These are phyloP conservation scores for Spinellus fusiger DNA, from an alignment of 192 early-diverging fungal species.

Conservation along the genomic window DNA sequence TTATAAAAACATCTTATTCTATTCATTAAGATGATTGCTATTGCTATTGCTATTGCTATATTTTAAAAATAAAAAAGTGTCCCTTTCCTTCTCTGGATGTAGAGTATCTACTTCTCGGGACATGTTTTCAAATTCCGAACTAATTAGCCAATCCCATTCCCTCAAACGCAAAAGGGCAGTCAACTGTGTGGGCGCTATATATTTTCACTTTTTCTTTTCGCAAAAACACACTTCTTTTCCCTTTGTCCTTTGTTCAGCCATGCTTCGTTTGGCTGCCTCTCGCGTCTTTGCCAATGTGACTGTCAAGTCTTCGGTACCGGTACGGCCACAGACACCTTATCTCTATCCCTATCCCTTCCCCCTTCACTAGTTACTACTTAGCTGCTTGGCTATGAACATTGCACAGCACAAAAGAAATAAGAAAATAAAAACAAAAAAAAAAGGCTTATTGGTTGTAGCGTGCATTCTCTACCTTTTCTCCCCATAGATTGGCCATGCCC, in stretches of 20 bases:
- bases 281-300: constrained; percentile 24
- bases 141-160: neutral
- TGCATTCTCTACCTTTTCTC: constrained; percentile 32
- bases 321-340: neutral
- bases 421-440: neutral
- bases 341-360: neutral
- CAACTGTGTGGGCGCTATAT: neutral
- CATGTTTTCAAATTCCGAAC: neutral
- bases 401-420: neutral
- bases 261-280: constrained; percentile 31
- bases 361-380: neutral
- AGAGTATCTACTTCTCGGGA: neutral
- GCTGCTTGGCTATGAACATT: neutral
- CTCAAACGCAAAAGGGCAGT: constrained; percentile 4
- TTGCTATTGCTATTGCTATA: neutral
- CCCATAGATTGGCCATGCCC: constrained; percentile 13
- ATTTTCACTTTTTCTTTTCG: neutral
- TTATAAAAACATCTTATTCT: too few relatives aligned
- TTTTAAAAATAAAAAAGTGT: constrained; percentile 8
- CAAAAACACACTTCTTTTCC: constrained; percentile 6
- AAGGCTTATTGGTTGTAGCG: constrained; percentile 19
- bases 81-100: neutral
- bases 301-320: constrained; percentile 14
- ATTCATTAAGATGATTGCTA: neutral
- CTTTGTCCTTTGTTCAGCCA: constrained; percentile 8